These are phyloP conservation scores for Flaveria bidentis DNA, from an alignment of 129 eudicot genomes.

Conservation along the genomic window DNA sequence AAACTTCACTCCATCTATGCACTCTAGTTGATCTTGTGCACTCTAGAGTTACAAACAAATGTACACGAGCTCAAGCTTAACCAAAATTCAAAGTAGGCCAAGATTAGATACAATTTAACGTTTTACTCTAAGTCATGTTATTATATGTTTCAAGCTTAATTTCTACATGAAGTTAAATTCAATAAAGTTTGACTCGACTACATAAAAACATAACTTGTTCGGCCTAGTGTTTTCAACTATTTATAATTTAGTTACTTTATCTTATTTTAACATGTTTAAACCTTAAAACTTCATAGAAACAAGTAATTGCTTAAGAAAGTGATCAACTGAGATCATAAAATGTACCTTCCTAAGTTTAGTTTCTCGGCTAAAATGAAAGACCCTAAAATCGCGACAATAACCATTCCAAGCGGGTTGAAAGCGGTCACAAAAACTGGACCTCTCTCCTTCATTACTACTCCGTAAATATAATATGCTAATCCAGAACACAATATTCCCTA, in stretches of 20 bases:
- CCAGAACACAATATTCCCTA: constrained; percentile 88
- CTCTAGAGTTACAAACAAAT: too few species aligned
- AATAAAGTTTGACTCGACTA: too few species aligned
- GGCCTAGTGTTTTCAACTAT: too few species aligned
- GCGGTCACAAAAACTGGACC: constrained; percentile 95
- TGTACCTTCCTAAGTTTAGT: constrained; percentile 76
- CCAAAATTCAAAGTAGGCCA: too few species aligned
- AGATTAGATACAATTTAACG: too few species aligned
- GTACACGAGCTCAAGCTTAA: too few species aligned
- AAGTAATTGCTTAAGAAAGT: neutral
- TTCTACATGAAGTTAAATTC: too few species aligned
- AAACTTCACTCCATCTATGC: too few species aligned
- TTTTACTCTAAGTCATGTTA: too few species aligned
- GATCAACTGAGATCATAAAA: neutral
- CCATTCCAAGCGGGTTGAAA: constrained; percentile 75
- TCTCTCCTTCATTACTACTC: constrained; percentile 66
- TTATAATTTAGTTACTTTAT: neutral
- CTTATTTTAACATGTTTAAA: neutral
- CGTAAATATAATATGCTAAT: constrained; percentile 56
- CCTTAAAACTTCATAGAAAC: neutral
- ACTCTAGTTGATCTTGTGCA: too few species aligned
- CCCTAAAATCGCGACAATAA: constrained; percentile 70
- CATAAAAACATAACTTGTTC: too few species aligned
- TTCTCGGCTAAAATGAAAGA: constrained; percentile 60
- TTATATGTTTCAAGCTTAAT: too few species aligned